Evolutionary conservation across 805 yeast species (phyloP).

Genomic region (Wickerhamomyces strasburgensis): DNA sequence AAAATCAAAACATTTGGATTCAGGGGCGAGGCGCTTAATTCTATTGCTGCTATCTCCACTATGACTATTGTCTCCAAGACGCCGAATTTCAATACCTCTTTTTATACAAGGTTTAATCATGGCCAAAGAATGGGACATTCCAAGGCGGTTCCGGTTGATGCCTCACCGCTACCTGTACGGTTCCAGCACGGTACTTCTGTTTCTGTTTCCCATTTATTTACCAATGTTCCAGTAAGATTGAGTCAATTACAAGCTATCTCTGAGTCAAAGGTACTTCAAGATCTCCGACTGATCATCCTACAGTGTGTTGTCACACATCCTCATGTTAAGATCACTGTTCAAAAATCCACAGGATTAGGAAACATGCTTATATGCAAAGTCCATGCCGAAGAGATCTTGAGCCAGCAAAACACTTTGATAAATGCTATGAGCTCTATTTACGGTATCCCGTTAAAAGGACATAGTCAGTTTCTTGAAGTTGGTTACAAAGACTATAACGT

Average conservation of each 20-base stretch:
- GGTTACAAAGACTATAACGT: slow-evolving; percentile 24
- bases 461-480: slow-evolving; percentile 27
- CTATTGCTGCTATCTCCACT: slow-evolving; percentile 44
- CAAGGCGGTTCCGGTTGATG: slow-evolving; percentile 5
- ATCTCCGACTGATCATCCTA: slow-evolving; percentile 29
- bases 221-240: slow-evolving; percentile 40
- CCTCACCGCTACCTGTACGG: no score
- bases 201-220: slow-evolving; percentile 35
- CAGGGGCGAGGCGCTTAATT: slow-evolving; percentile 65
- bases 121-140: slow-evolving; percentile 14
- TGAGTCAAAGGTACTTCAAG: slow-evolving; percentile 21
- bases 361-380: slow-evolving; percentile 8
- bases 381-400: neutral
- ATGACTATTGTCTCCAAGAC: slow-evolving; percentile 45
- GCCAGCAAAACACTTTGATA: slow-evolving; percentile 2
- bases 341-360: neutral
- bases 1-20: slow-evolving; percentile 51
- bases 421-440: slow-evolving; percentile 25
- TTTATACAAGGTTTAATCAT: slow-evolving; percentile 16
- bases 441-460: slow-evolving; percentile 24
- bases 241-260: slow-evolving; percentile 21
- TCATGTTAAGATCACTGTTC: slow-evolving; percentile 14
- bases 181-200: slow-evolving; percentile 39
- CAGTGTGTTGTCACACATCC: slow-evolving; percentile 27
- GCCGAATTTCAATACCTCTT: slow-evolving; percentile 25